Evolutionary conservation across 1,139 yeast species (phyloP).

Genomic region (Sugiyamaella pinicola): DNA sequence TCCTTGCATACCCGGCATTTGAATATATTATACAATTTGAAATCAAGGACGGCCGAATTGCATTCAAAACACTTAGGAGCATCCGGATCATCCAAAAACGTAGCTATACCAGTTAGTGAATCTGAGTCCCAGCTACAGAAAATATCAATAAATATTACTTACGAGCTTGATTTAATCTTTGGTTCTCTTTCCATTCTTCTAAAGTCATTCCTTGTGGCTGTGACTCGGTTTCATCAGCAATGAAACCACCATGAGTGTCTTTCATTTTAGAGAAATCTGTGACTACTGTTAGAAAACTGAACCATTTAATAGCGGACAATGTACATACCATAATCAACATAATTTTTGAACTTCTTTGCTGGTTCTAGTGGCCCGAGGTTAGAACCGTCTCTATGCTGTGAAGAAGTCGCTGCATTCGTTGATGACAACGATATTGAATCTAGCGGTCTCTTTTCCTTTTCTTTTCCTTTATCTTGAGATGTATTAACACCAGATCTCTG

Average conservation of each 20-base stretch:
- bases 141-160: too few species aligned
- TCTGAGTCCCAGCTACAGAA: too few species aligned
- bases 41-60: slow-evolving; percentile 71
- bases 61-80: slow-evolving; percentile 85
- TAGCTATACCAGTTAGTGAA: slow-evolving; percentile 25
- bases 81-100: slow-evolving; percentile 53
- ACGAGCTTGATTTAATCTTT: slow-evolving; percentile 38
- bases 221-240: slow-evolving; percentile 51
- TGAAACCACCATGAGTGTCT: slow-evolving; percentile 86
- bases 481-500: slow-evolving; percentile 19
- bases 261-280: slow-evolving; percentile 77
- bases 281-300: slow-evolving; percentile 4
- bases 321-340: slow-evolving; percentile 70
- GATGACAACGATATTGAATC: slow-evolving; percentile 7
- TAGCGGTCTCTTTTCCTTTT: slow-evolving; percentile 10
- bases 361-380: slow-evolving; percentile 30
- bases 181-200: slow-evolving; percentile 78
- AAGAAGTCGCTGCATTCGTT: slow-evolving; percentile 11
- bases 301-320: background rate
- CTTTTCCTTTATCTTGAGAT: slow-evolving; percentile 8
- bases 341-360: slow-evolving; percentile 49
- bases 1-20: slow-evolving; percentile 73
- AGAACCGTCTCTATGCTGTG: slow-evolving; percentile 30
- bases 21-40: slow-evolving; percentile 67
- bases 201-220: slow-evolving; percentile 51